A percentile compares a stretch with the other conserved stretches of the same genome.
Evolutionary conservation across 2,329 filamentous ascomycete genomes (phyloP).

Genomic region (Penicillium sp.): DNA sequence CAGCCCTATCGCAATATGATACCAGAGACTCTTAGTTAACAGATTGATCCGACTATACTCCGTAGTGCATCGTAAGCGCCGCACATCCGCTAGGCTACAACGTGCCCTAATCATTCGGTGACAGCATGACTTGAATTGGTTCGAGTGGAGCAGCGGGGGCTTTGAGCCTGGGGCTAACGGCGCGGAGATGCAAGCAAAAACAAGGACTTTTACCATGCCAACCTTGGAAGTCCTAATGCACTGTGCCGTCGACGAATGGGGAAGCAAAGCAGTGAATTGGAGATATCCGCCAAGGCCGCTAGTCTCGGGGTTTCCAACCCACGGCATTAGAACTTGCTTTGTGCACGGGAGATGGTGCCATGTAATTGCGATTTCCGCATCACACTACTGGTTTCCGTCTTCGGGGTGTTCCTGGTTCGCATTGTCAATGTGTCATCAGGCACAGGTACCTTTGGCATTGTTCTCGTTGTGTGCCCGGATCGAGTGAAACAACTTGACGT

Average conservation of each 20-base stretch:
- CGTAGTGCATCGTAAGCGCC: too few relatives aligned
- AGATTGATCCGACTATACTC: too few relatives aligned
- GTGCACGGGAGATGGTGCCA: not conserved
- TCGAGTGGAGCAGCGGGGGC: not conserved
- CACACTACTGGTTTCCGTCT: not conserved
- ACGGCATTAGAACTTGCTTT: not conserved
- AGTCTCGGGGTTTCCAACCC: not conserved
- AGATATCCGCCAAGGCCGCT: not conserved
- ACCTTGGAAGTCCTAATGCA: not conserved
- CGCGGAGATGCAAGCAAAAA: not conserved
- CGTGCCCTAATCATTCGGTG: not conserved
- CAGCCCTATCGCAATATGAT: too few relatives aligned
- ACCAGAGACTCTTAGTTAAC: too few relatives aligned
- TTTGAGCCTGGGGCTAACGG: not conserved
- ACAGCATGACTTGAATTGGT: not conserved
- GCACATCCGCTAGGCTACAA: not conserved
- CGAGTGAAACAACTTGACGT: slow-evolving; percentile 26
- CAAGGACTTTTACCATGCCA: not conserved
- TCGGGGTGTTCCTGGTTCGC: slow-evolving; percentile 10
- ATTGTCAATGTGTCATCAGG: slow-evolving; percentile 16
- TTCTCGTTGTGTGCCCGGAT: slow-evolving; percentile 3
- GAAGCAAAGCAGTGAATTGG: not conserved
- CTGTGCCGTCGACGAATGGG: not conserved
- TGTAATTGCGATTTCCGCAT: not conserved
- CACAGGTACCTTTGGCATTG: slow-evolving; percentile 4